Percentiles rank a stretch among this genome's conserved stretches.
These are phyloP conservation scores for Blastocystis sp. DNA, from an alignment of 352 stramenopile species.

Conservation along the genomic window DNA sequence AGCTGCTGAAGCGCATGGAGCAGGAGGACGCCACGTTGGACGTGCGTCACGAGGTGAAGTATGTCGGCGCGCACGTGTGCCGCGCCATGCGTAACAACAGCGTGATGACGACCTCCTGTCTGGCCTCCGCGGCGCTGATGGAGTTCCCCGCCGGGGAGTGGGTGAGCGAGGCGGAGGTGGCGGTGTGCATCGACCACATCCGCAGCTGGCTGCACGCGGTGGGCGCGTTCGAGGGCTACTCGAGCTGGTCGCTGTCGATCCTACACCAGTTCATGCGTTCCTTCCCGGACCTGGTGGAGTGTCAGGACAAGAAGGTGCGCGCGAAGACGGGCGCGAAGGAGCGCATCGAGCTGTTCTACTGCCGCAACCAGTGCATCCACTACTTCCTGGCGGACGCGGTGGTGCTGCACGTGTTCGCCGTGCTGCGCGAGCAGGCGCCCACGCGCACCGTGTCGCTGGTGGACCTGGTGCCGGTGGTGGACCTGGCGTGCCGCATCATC, in stretches of 20 bases:
- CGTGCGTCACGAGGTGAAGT: constrained; percentile 25
- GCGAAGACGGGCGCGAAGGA: constrained; percentile 54
- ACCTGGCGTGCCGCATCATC: constrained; percentile 43
- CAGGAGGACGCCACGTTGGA: constrained; percentile 72
- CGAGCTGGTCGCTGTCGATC: constrained; percentile 1
- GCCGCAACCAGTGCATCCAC: constrained; percentile 82
- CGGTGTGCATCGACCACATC: constrained; percentile 75
- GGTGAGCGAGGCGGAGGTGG: constrained; percentile 76
- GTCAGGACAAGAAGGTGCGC: constrained; percentile 76
- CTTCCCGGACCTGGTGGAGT: constrained; percentile 75
- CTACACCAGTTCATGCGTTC: constrained; percentile 70
- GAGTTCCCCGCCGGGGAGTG: constrained; percentile 74
- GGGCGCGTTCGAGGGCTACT: constrained; percentile 73
- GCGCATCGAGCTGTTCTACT: constrained; percentile 80
- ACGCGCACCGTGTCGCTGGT: constrained; percentile 72
- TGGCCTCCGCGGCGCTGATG: constrained; percentile 80
- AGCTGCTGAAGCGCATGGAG: constrained; percentile 72
- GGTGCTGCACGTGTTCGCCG: constrained; percentile 76
- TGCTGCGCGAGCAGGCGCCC: constrained; percentile 71
- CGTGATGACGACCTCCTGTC: constrained; percentile 79
- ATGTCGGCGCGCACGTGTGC: constrained; percentile 75
- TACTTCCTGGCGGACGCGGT: constrained; percentile 80
- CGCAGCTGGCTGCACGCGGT: constrained; percentile 77
- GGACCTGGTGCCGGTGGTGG: constrained; percentile 57
- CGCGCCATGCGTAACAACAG: constrained; percentile 78